Evolutionary conservation across 2,329 filamentous ascomycete genomes (phyloP).

Genomic region (Aspergillus bombycis): DNA sequence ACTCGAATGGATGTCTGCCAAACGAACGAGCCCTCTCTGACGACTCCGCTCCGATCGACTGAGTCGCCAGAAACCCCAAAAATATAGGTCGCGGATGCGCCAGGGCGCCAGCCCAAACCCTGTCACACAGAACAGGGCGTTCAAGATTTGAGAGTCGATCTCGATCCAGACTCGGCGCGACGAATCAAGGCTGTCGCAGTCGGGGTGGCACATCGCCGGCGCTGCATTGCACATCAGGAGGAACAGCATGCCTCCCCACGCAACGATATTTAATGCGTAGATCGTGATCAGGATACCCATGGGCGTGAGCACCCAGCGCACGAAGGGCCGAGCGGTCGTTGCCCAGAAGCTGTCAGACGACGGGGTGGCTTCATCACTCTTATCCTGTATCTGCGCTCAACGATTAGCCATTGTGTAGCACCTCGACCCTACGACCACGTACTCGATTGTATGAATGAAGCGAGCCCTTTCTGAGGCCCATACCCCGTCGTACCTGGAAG

Average conservation of each 20-base stretch:
- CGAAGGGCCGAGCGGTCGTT: neutral
- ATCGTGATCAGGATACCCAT: slow-evolving; percentile 76
- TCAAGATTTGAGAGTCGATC: slow-evolving; percentile 79
- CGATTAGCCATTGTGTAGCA: neutral
- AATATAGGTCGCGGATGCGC: slow-evolving; percentile 80
- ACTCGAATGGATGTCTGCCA: neutral
- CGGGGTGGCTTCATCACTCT: neutral
- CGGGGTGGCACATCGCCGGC: slow-evolving; percentile 55
- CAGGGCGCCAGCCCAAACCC: slow-evolving; percentile 83
- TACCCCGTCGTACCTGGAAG: neutral
- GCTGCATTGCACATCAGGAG: slow-evolving; percentile 76
- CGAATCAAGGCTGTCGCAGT: slow-evolving; percentile 73
- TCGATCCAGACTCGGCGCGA: slow-evolving; percentile 84
- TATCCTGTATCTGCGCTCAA: neutral
- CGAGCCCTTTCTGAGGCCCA: neutral
- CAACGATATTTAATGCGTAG: slow-evolving; percentile 80
- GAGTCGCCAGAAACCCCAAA: slow-evolving; percentile 67
- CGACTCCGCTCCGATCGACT: slow-evolving; percentile 38
- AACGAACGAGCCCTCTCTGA: neutral
- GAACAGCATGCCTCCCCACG: slow-evolving; percentile 91
- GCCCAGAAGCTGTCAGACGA: neutral
- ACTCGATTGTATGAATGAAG: neutral
- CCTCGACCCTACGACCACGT: no score
- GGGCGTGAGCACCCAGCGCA: slow-evolving; percentile 70
- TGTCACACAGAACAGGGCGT: slow-evolving; percentile 83